Conservation (phyloP, 2,329 filamentous ascomycete genomes). For the Ramularia collo-cygni region DNA sequence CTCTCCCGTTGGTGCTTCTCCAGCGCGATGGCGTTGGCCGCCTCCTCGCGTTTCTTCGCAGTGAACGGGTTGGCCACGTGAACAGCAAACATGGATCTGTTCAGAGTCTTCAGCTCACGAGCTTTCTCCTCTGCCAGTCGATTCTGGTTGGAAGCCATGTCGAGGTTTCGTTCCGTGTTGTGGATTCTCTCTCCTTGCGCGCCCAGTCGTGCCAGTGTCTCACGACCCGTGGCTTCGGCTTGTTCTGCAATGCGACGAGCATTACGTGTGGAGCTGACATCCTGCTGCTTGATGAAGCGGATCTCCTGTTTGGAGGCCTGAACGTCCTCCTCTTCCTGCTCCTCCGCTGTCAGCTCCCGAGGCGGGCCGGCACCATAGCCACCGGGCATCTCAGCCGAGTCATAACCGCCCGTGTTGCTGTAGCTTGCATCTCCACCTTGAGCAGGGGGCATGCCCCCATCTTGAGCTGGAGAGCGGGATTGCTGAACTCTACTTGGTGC, state of each 20-base stretch:
- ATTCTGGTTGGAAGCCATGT: conserved; percentile 66
- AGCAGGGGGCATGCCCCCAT: conserved; percentile 4
- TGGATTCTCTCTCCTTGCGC: conserved; percentile 74
- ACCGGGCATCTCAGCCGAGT: conserved; percentile 22
- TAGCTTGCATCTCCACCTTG: conserved; percentile 24
- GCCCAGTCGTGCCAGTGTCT: conserved; percentile 66
- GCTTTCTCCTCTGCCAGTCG: conserved; percentile 72
- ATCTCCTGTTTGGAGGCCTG: conserved; percentile 68
- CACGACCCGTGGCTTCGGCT: conserved; percentile 63
- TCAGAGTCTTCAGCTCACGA: conserved; percentile 74
- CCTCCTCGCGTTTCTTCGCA: conserved; percentile 50
- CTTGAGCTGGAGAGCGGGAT: conserved; percentile 7
- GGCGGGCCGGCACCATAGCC: conserved; percentile 54
- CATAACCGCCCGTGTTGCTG: conserved; percentile 26
- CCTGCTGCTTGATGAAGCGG: conserved; percentile 67
- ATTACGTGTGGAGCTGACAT: conserved; percentile 65
- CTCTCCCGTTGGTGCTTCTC: conserved; percentile 56
- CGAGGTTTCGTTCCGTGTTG: conserved; percentile 76
- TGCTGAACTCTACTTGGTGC: conserved; percentile 37
- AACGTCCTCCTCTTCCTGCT: conserved; percentile 67
- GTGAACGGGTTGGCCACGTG: conserved; percentile 52
- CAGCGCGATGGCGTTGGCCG: conserved; percentile 62
- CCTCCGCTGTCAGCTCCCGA: conserved; percentile 74
- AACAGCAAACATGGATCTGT: conserved; percentile 79
- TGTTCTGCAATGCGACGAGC: conserved; percentile 61